Conservation (phyloP, 257 asterid species). For the Buddleja alternifolia region DNA sequence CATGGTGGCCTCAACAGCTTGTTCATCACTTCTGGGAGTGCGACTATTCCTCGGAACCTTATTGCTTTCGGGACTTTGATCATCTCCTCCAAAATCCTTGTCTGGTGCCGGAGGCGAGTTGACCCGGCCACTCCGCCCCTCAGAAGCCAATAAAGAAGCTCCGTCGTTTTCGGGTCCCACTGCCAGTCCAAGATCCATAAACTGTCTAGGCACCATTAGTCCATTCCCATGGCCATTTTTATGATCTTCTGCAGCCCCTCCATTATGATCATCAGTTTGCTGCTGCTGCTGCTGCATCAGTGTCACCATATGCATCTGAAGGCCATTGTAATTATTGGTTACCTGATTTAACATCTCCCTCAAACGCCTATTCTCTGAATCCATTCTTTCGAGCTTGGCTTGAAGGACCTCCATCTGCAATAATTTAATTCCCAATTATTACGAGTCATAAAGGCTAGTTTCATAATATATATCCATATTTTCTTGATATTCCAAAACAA, state of each 20-base stretch:
- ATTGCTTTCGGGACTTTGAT: conserved; percentile 48
- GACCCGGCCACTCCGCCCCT: conserved; percentile 47
- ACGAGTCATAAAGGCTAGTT: too few relatives aligned
- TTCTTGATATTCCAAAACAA: too few relatives aligned
- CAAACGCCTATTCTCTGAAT: conserved; percentile 53
- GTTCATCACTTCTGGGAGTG: conserved; percentile 59
- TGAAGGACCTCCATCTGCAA: conserved; percentile 55
- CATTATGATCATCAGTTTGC: conserved; percentile 32
- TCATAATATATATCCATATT: too few relatives aligned
- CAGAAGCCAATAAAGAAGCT: conserved; percentile 59
- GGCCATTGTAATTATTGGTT: conserved; percentile 44
- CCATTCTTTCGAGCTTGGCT: conserved; percentile 66
- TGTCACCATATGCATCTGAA: conserved; percentile 60
- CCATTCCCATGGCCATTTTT: conserved; percentile 41
- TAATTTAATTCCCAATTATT: not conserved
- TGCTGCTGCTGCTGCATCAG: conserved; percentile 55
- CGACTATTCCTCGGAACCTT: conserved; percentile 50
- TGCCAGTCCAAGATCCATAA: conserved; percentile 80
- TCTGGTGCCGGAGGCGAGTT: conserved; percentile 39
- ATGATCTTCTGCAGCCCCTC: conserved; percentile 32
- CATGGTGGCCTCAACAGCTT: conserved; percentile 88
- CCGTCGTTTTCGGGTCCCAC: conserved; percentile 46
- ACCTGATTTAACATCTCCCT: conserved; percentile 55
- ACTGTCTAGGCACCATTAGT: conserved; percentile 69
- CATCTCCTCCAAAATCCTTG: conserved; percentile 38